Evolutionary conservation across 495 filamentous ascomycete species (phyloP).

Genomic region (Thermochaetoides thermophila): DNA sequence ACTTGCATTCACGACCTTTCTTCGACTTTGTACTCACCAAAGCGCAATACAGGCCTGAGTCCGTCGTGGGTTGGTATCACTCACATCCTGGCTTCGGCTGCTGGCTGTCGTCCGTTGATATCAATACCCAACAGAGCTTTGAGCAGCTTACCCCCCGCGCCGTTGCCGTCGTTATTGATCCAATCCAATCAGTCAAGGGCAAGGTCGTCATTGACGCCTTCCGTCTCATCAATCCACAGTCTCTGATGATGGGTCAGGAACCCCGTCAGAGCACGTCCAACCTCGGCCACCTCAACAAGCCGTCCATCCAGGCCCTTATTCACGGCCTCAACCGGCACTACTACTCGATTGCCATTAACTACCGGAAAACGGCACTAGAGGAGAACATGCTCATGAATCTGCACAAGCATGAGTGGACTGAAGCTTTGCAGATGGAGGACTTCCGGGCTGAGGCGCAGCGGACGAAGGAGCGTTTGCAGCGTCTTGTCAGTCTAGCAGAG

Average conservation of each 20-base stretch:
- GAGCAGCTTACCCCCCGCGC: constrained; percentile 92
- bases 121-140: constrained; percentile 98
- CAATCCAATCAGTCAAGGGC: constrained; percentile 97
- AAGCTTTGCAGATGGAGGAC: constrained; percentile 92
- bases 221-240: constrained; percentile 96
- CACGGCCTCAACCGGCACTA: constrained; percentile 97
- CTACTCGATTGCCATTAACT: constrained; percentile 96
- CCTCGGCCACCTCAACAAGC: constrained; percentile 95
- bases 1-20: too few relatives aligned
- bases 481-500: constrained; percentile 76
- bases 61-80: constrained; percentile 98
- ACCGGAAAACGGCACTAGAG: constrained; percentile 92
- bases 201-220: constrained; percentile 99
- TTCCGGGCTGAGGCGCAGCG: constrained; percentile 70
- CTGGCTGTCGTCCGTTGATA: constrained; percentile 97
- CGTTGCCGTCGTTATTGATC: constrained; percentile 94
- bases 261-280: constrained; percentile 97
- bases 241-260: constrained; percentile 96
- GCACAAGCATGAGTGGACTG: constrained; percentile 98
- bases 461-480: constrained; percentile 75
- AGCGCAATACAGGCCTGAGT: too few relatives aligned
- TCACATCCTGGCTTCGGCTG: constrained; percentile 98
- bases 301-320: constrained; percentile 96
- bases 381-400: constrained; percentile 99
- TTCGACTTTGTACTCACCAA: too few relatives aligned